phyloP scores from a whole-genome alignment of 768 basidiomycete genomes.

The Hygrophorus pudorinus region DNA sequence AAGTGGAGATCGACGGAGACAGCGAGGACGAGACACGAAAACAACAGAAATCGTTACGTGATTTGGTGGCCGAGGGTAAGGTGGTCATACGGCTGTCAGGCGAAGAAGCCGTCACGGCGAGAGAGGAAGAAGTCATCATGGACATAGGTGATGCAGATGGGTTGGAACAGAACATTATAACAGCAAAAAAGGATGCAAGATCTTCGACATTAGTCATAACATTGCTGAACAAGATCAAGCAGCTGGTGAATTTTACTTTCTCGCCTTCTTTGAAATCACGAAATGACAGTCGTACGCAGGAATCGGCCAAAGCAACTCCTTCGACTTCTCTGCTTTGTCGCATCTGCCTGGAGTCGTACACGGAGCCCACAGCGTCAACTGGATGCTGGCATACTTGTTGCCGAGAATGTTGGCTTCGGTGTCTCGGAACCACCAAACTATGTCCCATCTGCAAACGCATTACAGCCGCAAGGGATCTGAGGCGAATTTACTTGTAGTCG shows the following conservation, averaged over 20 bases:
- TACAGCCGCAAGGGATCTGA: slow-evolving; percentile 63
- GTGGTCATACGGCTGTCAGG: slow-evolving; percentile 18
- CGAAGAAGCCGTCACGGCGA: slow-evolving; percentile 10
- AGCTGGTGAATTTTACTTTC: slow-evolving; percentile 30
- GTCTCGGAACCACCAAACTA: slow-evolving; percentile 70
- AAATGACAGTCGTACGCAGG: slow-evolving; percentile 21
- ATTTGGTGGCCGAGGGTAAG: slow-evolving; percentile 46
- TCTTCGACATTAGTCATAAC: slow-evolving; percentile 38
- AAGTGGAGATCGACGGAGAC: slow-evolving; percentile 34
- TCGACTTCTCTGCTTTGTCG: slow-evolving; percentile 48
- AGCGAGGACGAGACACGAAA: slow-evolving; percentile 22
- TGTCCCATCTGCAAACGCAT: slow-evolving; percentile 87
- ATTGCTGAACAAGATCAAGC: slow-evolving; percentile 50
- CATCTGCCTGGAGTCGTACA: slow-evolving; percentile 71
- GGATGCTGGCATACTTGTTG: slow-evolving; percentile 88
- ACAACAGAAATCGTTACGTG: slow-evolving; percentile 32
- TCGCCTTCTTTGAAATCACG: not conserved
- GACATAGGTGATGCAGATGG: slow-evolving; percentile 33
- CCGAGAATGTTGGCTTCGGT: slow-evolving; percentile 75
- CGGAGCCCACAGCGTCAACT: slow-evolving; percentile 69
- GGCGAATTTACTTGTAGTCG: slow-evolving; percentile 59
- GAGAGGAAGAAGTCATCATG: slow-evolving; percentile 27
- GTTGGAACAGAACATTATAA: slow-evolving; percentile 37
- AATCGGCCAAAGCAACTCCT: slow-evolving; percentile 31
- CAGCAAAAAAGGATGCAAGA: slow-evolving; percentile 40